Conservation (phyloP, 306 rosid species). For the Quercus variabilis region DNA sequence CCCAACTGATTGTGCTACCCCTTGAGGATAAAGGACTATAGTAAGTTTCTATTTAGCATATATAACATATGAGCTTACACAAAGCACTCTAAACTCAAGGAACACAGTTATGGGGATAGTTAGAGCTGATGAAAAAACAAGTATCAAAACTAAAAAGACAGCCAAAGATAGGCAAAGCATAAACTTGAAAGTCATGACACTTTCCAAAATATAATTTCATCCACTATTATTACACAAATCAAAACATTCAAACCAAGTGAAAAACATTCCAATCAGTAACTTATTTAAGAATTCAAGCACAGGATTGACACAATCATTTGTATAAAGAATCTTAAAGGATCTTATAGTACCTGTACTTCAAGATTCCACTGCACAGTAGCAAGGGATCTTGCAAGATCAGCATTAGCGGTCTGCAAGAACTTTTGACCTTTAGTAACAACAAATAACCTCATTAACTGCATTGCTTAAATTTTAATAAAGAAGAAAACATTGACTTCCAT, state of each 20-base stretch:
- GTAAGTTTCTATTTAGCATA: not conserved
- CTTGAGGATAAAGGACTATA: too few species aligned
- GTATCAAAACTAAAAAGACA: not conserved
- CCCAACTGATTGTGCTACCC: too few species aligned
- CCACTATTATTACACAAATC: not conserved
- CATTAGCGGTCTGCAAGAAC: slow-evolving; percentile 80
- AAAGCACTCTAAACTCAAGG: not conserved
- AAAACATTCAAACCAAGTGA: slow-evolving; percentile 7
- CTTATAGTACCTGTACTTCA: slow-evolving; percentile 74
- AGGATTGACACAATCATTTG: slow-evolving; percentile 9
- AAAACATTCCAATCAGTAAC: not conserved
- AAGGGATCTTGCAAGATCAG: slow-evolving; percentile 88
- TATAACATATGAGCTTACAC: not conserved
- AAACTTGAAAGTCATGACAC: not conserved
- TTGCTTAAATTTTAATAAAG: slow-evolving; percentile 13
- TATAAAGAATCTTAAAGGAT: slow-evolving; percentile 32
- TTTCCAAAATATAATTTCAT: not conserved
- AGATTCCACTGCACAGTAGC: slow-evolving; percentile 86
- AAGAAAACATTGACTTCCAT: slow-evolving; percentile 8
- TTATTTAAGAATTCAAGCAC: not conserved
- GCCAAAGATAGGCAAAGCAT: not conserved
- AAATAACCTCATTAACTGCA: slow-evolving; percentile 22
- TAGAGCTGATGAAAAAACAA: not conserved
- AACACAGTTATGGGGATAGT: not conserved
- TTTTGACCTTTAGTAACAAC: slow-evolving; percentile 36